Evolutionary conservation across 148 eudicot genomes (phyloP).

Genomic region (Nyssa sinensis): DNA sequence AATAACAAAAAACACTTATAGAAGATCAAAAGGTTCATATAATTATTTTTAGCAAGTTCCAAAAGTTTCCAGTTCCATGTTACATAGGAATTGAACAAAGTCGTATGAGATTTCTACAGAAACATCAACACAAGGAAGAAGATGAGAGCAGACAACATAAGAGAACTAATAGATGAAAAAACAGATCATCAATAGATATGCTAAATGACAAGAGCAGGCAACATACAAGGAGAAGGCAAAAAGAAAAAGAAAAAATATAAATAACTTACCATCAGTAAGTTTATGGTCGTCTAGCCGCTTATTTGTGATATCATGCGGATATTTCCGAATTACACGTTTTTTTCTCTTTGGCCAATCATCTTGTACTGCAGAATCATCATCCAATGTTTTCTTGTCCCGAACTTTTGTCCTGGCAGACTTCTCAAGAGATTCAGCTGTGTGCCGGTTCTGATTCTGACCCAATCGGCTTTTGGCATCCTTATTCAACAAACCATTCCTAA

Average conservation of each 20-base stretch:
- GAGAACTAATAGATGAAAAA: not conserved
- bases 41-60: not conserved
- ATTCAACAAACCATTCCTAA: not conserved
- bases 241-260: not conserved
- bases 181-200: not conserved
- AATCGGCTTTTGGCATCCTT: conserved; percentile 5
- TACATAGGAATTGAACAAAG: not conserved
- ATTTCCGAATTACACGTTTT: conserved; percentile 47
- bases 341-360: conserved; percentile 43
- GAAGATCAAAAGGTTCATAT: not conserved
- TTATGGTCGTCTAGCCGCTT: conserved; percentile 59
- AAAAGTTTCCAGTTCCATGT: not conserved
- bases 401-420: conserved; percentile 15
- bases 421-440: not conserved
- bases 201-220: not conserved
- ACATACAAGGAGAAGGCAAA: not conserved
- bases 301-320: conserved; percentile 51
- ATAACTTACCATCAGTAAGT: conserved; percentile 40
- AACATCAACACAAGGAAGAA: too few relatives aligned
- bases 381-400: conserved; percentile 15
- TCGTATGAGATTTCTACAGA: too few relatives aligned
- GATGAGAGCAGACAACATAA: too few relatives aligned
- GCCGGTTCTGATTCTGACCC: conserved; percentile 1
- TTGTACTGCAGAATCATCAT: conserved; percentile 14
- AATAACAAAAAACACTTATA: not conserved